Conservation (phyloP, 208 protist species). For the Crithidia brevicula region DNA sequence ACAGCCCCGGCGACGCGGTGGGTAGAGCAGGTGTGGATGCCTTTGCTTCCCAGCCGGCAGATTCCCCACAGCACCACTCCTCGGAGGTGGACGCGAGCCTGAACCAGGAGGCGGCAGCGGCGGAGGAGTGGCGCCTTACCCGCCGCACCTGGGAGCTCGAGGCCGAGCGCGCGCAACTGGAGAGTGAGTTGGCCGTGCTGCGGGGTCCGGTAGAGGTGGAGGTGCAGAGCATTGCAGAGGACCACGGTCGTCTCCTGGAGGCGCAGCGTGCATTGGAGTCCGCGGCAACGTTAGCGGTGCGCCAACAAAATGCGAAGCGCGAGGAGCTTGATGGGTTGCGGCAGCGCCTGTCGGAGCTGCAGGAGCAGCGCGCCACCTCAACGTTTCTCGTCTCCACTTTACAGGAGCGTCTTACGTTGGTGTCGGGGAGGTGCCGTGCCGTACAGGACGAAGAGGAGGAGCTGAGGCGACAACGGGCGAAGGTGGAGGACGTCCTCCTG, state of each 20-base stretch:
- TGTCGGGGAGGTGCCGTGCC: neutral
- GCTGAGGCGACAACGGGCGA: neutral
- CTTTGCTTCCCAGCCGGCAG: neutral
- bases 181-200: constrained; percentile 43
- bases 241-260: constrained; percentile 32
- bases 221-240: constrained; percentile 27
- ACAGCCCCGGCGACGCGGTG: neutral
- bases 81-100: neutral
- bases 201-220: constrained; percentile 36
- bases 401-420: constrained; percentile 14
- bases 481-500: constrained; percentile 17
- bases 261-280: constrained; percentile 32
- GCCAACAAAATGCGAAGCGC: constrained; percentile 25
- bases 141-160: constrained; percentile 31
- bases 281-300: constrained; percentile 28
- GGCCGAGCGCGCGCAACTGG: constrained; percentile 34
- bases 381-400: constrained; percentile 13
- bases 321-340: constrained; percentile 23
- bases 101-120: constrained; percentile 11
- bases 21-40: neutral
- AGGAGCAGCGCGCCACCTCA: constrained; percentile 25
- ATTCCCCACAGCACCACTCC: neutral
- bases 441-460: neutral
- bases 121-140: constrained; percentile 35
- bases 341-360: constrained; percentile 15